A percentile compares a stretch with the other conserved stretches of the same genome.
Conservation (phyloP, 192 early-diverging fungal genomes). For the Coemansia javaensis region DNA sequence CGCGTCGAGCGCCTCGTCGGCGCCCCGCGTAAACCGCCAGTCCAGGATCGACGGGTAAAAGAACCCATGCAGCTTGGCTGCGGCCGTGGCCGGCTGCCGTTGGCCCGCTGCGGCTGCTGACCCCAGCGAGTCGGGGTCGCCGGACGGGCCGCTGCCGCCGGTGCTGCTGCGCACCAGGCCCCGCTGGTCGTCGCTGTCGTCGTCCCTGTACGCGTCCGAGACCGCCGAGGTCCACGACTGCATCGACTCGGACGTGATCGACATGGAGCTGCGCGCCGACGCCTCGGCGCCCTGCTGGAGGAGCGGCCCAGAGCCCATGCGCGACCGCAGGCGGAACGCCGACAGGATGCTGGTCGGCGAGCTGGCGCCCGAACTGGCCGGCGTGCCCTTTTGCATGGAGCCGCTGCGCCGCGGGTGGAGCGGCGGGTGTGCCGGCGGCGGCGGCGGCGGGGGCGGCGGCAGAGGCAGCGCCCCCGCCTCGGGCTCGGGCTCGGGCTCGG, state of each 20-base stretch:
- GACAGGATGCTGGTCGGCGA: slow-evolving; percentile 30
- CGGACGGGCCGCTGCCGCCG: not conserved
- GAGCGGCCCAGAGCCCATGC: slow-evolving; percentile 19
- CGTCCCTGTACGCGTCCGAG: slow-evolving; percentile 21
- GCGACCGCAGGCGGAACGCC: slow-evolving; percentile 21
- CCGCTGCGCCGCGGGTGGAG: slow-evolving; percentile 7
- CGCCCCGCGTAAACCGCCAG: slow-evolving; percentile 34
- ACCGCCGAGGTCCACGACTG: slow-evolving; percentile 37
- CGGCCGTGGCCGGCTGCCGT: not conserved
- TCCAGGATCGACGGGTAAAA: slow-evolving; percentile 34
- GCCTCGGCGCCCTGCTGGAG: slow-evolving; percentile 13
- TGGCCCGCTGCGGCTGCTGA: no score
- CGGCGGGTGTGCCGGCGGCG: slow-evolving; percentile 9
- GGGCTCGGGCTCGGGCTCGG: not conserved
- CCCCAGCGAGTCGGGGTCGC: no score
- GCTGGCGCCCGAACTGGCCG: slow-evolving; percentile 1
- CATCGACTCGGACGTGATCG: slow-evolving; percentile 23
- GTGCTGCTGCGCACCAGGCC: no score
- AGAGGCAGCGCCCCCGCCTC: not conserved
- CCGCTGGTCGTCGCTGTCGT: slow-evolving; percentile 1
- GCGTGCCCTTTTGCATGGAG: not conserved
- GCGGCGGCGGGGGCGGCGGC: slow-evolving; percentile 8
- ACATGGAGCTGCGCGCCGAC: slow-evolving; percentile 43
- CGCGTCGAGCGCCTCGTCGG: no score
- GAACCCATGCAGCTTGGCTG: slow-evolving; percentile 1